Evolutionary conservation across 148 eudicot genomes (phyloP).

Genomic region (Heliamphora exappendiculata): DNA sequence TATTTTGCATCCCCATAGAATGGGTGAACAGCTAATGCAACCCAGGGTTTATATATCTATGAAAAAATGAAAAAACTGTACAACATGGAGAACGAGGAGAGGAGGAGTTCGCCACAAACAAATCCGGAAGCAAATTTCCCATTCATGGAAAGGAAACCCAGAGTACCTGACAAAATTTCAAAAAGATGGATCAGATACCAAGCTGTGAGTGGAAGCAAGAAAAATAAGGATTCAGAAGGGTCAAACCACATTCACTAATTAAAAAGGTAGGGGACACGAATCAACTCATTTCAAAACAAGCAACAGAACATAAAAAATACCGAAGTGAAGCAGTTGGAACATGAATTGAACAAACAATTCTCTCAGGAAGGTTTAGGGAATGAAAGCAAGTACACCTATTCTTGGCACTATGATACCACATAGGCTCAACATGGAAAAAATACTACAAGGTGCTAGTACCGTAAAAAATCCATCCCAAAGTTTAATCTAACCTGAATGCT

Average conservation of each 20-base stretch:
- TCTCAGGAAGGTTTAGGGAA: neutral
- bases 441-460: neutral
- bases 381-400: neutral
- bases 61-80: constrained; percentile 1
- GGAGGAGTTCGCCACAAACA: neutral
- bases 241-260: too few relatives aligned
- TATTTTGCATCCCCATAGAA: neutral
- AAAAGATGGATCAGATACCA: neutral
- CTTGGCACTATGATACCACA: neutral
- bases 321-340: neutral
- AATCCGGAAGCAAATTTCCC: neutral
- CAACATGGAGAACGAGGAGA: neutral
- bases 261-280: neutral
- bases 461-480: neutral
- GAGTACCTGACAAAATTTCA: constrained; percentile 8
- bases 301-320: neutral
- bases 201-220: neutral
- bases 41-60: neutral
- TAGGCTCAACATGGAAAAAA: neutral
- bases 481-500: constrained; percentile 11
- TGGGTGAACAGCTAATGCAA: neutral
- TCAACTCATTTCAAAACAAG: neutral
- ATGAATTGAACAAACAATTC: neutral
- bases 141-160: neutral
- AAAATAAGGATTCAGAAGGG: neutral